Evolutionary conservation across 1,139 yeast species (phyloP).

Genomic region (Protomyces lactucae-debilis): DNA sequence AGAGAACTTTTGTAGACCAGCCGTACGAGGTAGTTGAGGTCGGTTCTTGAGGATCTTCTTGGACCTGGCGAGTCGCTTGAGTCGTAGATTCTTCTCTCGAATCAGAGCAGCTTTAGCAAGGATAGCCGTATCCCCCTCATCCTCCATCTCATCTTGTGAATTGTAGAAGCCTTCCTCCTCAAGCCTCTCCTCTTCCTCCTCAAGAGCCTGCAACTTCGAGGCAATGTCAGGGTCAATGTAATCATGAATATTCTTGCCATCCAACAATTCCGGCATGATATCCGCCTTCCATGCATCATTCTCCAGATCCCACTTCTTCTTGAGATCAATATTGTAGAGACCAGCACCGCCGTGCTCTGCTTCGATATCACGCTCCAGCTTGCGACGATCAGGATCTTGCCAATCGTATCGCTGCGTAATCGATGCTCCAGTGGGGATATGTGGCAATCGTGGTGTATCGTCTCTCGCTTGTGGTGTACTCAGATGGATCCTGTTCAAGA

Average conservation of each 20-base stretch:
- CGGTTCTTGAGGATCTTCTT: constrained; percentile 75
- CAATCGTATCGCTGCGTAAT: constrained; percentile 61
- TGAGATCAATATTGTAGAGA: constrained; percentile 87
- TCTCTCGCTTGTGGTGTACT: constrained; percentile 87
- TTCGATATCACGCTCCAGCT: constrained; percentile 81
- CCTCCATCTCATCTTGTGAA: constrained; percentile 56
- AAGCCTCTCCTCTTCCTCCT: constrained; percentile 92
- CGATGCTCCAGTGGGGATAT: constrained; percentile 69
- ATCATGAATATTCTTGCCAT: constrained; percentile 95
- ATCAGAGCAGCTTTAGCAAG: constrained; percentile 91
- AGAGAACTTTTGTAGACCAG: constrained; percentile 65
- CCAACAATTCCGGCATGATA: constrained; percentile 90
- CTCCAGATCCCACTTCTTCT: constrained; percentile 72
- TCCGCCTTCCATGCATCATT: constrained; percentile 98
- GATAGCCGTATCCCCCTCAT: constrained; percentile 59
- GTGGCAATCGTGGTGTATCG: constrained; percentile 66
- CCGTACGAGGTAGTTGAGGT: constrained; percentile 90
- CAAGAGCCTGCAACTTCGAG: constrained; percentile 85
- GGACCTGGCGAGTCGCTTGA: constrained; percentile 82
- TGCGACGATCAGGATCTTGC: constrained; percentile 76
- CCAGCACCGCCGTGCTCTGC: constrained; percentile 98
- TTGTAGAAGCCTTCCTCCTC: constrained; percentile 95
- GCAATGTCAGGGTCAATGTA: constrained; percentile 95
- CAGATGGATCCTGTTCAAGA: constrained; percentile 91
- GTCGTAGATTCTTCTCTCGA: constrained; percentile 86